Evolutionary conservation across 441 rosid species (phyloP).

Genomic region (Arabidopsis hybrid): DNA sequence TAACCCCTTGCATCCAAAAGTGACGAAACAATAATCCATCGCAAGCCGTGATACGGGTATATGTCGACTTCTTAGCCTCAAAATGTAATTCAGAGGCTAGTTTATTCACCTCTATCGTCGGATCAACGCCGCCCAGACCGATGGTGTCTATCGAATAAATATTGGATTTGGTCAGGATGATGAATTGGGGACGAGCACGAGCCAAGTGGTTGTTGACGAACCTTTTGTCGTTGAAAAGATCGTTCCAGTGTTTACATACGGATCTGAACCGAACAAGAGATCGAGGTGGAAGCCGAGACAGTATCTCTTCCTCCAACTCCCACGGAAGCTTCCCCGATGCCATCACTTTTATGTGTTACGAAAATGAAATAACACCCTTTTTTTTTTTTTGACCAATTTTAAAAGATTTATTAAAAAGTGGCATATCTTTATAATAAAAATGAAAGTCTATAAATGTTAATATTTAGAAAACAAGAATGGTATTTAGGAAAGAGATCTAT

Average conservation of each 20-base stretch:
- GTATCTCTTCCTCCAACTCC: slow-evolving; percentile 14
- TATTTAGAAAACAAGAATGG: too few species aligned
- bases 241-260: slow-evolving; percentile 31
- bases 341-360: neutral
- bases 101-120: neutral
- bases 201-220: slow-evolving; percentile 14
- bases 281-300: slow-evolving; percentile 7
- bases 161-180: neutral
- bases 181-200: slow-evolving; percentile 17
- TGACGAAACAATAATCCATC: neutral
- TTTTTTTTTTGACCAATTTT: too few species aligned
- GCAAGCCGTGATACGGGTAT: neutral
- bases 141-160: slow-evolving; percentile 4
- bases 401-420: too few species aligned
- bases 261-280: slow-evolving; percentile 19
- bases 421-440: too few species aligned
- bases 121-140: neutral
- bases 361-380: too few species aligned
- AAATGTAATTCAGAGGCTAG: neutral
- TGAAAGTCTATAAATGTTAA: too few species aligned
- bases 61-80: neutral
- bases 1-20: neutral
- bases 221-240: slow-evolving; percentile 9
- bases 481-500: too few species aligned
- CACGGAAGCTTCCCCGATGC: neutral